Evolutionary conservation across 106 monocot species (phyloP), one percentile per base, ranked within the genome.

Genomic region (Dendrobium catenatum): DNA sequence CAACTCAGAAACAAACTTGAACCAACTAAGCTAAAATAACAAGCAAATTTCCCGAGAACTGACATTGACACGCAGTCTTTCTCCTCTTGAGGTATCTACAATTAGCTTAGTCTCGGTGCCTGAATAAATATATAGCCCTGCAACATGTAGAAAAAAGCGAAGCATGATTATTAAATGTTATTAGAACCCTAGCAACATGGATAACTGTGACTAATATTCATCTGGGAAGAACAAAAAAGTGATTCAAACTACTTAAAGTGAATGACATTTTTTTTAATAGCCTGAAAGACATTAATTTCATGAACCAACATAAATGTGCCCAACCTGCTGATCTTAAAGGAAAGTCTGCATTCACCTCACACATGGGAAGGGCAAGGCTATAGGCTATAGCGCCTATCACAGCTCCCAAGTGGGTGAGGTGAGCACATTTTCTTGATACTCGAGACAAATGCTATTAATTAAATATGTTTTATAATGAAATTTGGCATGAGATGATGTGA

Each of bases 11-110:
- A 42, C 74, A 74, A 42, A 74, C 10, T 42, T 74, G 20, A 19
- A 76, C 44, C 44, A 75, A 44, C 4, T 44, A n/a, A 79, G 51
- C 51, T 49, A 4, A 11, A 76, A 24, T 13, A 49, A 27, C 49
- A 48, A 74, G 43, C 27, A 48, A 48, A 29, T 5, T 46, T 76
- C 33, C 76, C 16, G 18, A 82, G 54, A 51, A 83, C 92, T 85
- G 27, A 93, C 93, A 85, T 90, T 88, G 76, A 93, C 78, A 51
- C 42, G 85, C 6, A 93, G 47, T 49, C 13, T 85, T 77, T 93
- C 93, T 70, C 93, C 93, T 87, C 93, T 88, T 78, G 90, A 88
- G 26, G 90, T 90, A 82, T 93, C 93, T 72, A 93, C 93, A 55
- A 86, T 74, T n/a, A 93, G 87, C 85, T 88, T 88, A 79, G 86